A percentile compares a stretch with the other conserved stretches of the same genome.
These are phyloP conservation scores for Podila clonocystis DNA, from an alignment of 192 early-diverging fungal genomes.

Conservation along the genomic window DNA sequence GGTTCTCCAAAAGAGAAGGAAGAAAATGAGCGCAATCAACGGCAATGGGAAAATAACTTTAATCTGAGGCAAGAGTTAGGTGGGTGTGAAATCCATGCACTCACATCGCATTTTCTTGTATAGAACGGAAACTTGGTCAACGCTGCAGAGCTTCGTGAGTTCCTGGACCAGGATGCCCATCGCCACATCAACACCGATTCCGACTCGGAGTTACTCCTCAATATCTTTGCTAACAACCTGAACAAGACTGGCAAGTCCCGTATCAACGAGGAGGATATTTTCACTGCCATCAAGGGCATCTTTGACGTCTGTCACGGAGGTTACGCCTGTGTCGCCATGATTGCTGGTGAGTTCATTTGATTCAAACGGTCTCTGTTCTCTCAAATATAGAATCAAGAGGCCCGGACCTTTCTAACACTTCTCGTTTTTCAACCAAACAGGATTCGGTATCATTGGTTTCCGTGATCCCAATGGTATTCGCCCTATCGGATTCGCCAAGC, in stretches of 20 bases:
- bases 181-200: conserved; percentile 99
- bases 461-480: conserved; percentile 98
- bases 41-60: too few relatives aligned
- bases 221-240: conserved; percentile 97
- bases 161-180: conserved; percentile 95
- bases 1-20: too few relatives aligned
- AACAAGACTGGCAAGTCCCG: conserved; percentile 97
- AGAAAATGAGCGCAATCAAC: too few relatives aligned
- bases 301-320: conserved; percentile 89
- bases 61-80: too few relatives aligned
- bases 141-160: conserved; percentile 86
- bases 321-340: conserved; percentile 96
- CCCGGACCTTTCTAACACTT: not conserved
- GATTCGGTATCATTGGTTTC: conserved; percentile 95
- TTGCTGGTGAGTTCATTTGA: conserved; percentile 79
- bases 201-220: conserved; percentile 97
- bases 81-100: too few relatives aligned
- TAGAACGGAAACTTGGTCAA: conserved; percentile 99
- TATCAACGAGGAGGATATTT: conserved; percentile 99
- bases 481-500: conserved; percentile 92
- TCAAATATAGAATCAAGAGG: not conserved
- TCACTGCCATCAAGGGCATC: conserved; percentile 87
- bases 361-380: not conserved
- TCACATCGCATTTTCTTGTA: not conserved
- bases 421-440: conserved; percentile 22